These are phyloP conservation scores for Exophiala sp. DNA, from an alignment of 2,329 filamentous ascomycete genomes.

Conservation along the genomic window DNA sequence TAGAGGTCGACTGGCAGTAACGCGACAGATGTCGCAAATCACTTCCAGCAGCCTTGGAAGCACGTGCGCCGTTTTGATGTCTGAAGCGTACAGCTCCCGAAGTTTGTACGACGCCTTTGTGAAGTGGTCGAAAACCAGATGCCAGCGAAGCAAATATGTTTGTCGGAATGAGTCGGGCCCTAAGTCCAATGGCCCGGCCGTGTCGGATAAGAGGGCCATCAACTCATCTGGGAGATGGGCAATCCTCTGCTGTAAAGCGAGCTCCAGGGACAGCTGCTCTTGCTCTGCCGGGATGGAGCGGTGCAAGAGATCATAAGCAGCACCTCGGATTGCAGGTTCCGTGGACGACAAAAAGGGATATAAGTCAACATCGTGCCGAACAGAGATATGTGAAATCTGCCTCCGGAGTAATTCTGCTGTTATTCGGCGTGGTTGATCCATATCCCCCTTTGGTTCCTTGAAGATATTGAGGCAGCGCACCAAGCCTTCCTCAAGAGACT, in stretches of 20 bases:
- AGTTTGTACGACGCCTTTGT: conserved; percentile 71
- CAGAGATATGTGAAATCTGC: conserved; percentile 47
- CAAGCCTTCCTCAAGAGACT: conserved; percentile 52
- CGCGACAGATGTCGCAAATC: conserved; percentile 76
- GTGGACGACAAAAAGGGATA: conserved; percentile 71
- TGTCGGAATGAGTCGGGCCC: conserved; percentile 64
- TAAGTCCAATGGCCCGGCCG: conserved; percentile 58
- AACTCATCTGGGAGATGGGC: conserved; percentile 77
- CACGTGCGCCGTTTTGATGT: conserved; percentile 65
- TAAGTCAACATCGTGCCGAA: conserved; percentile 57
- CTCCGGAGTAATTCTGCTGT: conserved; percentile 69
- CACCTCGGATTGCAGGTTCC: conserved; percentile 68
- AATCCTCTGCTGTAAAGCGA: conserved; percentile 48
- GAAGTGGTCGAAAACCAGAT: conserved; percentile 82
- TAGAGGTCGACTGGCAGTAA: conserved; percentile 65
- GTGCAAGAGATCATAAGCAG: conserved; percentile 74
- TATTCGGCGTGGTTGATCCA: conserved; percentile 57
- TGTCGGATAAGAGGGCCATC: conserved; percentile 72
- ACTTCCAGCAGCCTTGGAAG: conserved; percentile 68
- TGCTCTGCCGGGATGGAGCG: conserved; percentile 70
- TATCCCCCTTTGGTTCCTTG: conserved; percentile 44
- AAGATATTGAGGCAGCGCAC: conserved; percentile 51
- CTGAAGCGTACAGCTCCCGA: conserved; percentile 70
- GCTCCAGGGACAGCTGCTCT: conserved; percentile 74
- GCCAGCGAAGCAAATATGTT: conserved; percentile 82